These are phyloP conservation scores for Fusarium vanettenii DNA, from an alignment of 2,329 filamentous ascomycete genomes.

Conservation along the genomic window DNA sequence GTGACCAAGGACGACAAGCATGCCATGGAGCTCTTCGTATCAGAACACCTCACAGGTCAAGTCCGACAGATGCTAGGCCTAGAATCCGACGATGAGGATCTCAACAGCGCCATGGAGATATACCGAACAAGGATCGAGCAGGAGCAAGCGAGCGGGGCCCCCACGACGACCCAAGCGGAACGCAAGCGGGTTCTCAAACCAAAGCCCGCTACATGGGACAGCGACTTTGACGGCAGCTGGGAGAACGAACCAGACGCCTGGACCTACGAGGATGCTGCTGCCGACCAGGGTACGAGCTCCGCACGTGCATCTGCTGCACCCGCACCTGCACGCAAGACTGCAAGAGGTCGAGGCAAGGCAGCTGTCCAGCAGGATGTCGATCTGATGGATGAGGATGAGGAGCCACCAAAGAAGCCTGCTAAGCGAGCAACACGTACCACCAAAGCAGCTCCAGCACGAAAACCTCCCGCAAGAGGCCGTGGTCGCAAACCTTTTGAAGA, in stretches of 20 bases:
- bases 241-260: conserved; percentile 77
- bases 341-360: conserved; percentile 32
- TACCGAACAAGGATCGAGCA: conserved; percentile 78
- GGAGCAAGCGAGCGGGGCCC: conserved; percentile 73
- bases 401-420: conserved; percentile 48
- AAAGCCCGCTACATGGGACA: conserved; percentile 86
- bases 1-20: conserved; percentile 96
- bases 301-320: conserved; percentile 3
- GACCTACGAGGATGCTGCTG: conserved; percentile 46
- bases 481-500: conserved; percentile 50
- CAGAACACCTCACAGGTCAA: conserved; percentile 76
- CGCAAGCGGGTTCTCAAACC: conserved; percentile 68
- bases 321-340: conserved; percentile 9
- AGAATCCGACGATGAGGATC: conserved; percentile 72
- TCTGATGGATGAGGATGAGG: conserved; percentile 61
- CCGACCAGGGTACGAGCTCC: conserved; percentile 20
- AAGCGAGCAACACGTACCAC: conserved; percentile 49
- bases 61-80: conserved; percentile 76
- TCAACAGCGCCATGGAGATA: conserved; percentile 79
- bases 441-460: conserved; percentile 60
- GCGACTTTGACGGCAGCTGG: conserved; percentile 89
- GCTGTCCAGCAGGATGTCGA: conserved; percentile 35
- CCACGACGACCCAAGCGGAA: conserved; percentile 56
- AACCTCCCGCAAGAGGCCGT: conserved; percentile 55
- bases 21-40: conserved; percentile 85